Base-by-base conservation (phyloP, 768 basidiomycete species). In the Podaxis sp. region DNA sequence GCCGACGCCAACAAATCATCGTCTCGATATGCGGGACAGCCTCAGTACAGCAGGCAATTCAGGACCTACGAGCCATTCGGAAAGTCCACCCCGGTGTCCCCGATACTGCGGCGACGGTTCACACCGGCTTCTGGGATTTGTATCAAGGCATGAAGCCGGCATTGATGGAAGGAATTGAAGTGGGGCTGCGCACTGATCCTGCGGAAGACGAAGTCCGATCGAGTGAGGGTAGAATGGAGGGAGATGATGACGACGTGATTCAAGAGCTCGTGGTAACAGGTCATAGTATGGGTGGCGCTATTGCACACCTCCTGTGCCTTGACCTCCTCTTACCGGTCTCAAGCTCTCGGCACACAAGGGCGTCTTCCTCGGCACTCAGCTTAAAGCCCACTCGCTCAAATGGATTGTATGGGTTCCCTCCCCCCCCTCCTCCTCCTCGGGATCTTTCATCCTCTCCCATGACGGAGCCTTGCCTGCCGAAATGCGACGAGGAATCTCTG, bases 231-330 rank as follows among this genome's bases (percentile, higher is more conserved):
- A 12, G 26, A 37, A 22, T 26, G 15, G 36, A 37, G 7, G 46
- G 41, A n/a, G 30, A 22, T 10, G 55, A 54, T 40, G 52, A 33
- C 8, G 10, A 52, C 8, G 73, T 70, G 5, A 68, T 75, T 30
- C 65, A 62, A 20, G 82, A 84, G 66, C 58, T 87, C 17, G 77
- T 84, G 13, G 65, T 86, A 33, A 84, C 82, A 0, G 86, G 84
- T 1, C 85, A 87, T 67, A 85, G 83, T 59, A 80, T 86, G 80
- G 84, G 86, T 46, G 83, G 77, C 22, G 78, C 79, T 22, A 68
- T 87, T n/a, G 75, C 77, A 15, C 84, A 83, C 70, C 72, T 87
- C 24, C 73, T 85, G 48, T 75, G 77, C 48, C 67, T 85, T 20
- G 83, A 85, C 59, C 66, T 85, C 20, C 71, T 87, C 40, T 60